Conservation (phyloP, 176 grass and related monocot species). For the Triticum dicoccoides region DNA sequence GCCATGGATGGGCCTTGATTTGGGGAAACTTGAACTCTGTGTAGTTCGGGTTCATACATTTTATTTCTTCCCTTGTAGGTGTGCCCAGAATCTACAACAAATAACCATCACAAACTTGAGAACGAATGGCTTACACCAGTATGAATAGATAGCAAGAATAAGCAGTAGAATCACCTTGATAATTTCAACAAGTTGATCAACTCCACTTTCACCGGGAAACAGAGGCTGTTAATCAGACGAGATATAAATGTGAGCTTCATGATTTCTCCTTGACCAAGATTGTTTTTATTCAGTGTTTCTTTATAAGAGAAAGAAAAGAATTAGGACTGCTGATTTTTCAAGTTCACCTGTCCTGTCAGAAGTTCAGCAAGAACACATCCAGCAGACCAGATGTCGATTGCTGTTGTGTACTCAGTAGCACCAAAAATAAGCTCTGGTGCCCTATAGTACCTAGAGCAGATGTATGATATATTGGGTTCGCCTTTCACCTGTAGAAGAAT, state of each 20-base stretch:
- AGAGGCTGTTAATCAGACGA: conserved; percentile 51
- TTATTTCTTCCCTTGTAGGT: conserved; percentile 97
- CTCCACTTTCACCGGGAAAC: conserved; percentile 72
- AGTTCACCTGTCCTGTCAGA: conserved; percentile 58
- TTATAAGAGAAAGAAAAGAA: conserved; percentile 14
- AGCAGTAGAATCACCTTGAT: conserved; percentile 57
- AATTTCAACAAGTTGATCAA: conserved; percentile 81
- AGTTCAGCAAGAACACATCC: conserved; percentile 72
- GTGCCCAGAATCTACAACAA: conserved; percentile 66
- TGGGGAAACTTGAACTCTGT: conserved; percentile 83
- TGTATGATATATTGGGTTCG: conserved; percentile 77
- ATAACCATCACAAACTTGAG: not conserved
- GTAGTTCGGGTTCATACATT: conserved; percentile 97
- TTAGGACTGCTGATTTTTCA: not conserved
- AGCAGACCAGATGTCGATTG: conserved; percentile 83
- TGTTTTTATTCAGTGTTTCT: not conserved
- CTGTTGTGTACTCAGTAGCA: conserved; percentile 72
- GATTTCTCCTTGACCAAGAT: not conserved
- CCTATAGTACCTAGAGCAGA: conserved; percentile 77
- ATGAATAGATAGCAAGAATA: not conserved
- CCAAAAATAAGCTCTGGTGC: conserved; percentile 82
- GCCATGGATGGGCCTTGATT: conserved; percentile 97
- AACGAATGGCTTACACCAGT: not conserved
- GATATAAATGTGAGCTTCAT: conserved; percentile 20
- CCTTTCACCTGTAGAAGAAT: conserved; percentile 55